Percentiles rank a stretch among this genome's conserved stretches.
Evolutionary conservation across 352 stramenopile genomes (phyloP).

Genomic region (Globisporangium nunn): DNA sequence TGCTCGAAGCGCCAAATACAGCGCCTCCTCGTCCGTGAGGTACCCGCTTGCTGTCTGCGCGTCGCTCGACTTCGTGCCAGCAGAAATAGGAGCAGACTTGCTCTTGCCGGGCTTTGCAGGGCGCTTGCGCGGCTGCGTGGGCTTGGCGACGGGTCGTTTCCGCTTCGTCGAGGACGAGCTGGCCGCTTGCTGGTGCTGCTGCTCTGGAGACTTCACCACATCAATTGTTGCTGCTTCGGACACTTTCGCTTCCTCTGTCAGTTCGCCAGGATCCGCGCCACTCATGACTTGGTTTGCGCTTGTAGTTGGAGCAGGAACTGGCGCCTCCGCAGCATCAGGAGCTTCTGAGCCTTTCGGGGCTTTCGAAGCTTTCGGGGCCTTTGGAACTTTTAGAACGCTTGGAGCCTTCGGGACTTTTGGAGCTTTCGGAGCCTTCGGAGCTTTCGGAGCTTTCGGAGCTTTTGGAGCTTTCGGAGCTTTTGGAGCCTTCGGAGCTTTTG

Average conservation of each 20-base stretch:
- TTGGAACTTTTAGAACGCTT: background rate
- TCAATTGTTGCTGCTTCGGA: background rate
- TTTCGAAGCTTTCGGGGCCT: background rate
- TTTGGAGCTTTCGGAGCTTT: background rate
- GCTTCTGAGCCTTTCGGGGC: slow-evolving; percentile 1
- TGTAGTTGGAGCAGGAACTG: background rate
- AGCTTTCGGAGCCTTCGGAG: slow-evolving; percentile 2
- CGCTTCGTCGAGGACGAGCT: slow-evolving; percentile 6
- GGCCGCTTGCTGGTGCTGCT: background rate
- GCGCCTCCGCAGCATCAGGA: background rate
- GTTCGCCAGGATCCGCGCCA: background rate
- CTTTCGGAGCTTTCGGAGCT: background rate
- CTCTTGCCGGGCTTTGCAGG: background rate
- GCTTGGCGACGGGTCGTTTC: slow-evolving; percentile 5
- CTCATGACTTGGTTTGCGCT: background rate
- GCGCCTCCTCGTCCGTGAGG: slow-evolving; percentile 16
- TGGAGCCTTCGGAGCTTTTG: background rate
- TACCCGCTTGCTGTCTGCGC: slow-evolving; percentile 8
- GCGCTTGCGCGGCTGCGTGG: slow-evolving; percentile 5
- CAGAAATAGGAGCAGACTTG: background rate
- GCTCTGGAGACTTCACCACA: background rate
- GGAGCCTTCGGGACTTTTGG: too few species aligned
- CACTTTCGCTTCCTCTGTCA: background rate
- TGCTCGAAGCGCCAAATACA: slow-evolving; percentile 15
- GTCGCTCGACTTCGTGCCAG: background rate